Percentiles rank a stretch among this genome's conserved stretches.
Evolutionary conservation across 2,329 filamentous ascomycete genomes (phyloP).

Genomic region (Leptographium wingfieldii): DNA sequence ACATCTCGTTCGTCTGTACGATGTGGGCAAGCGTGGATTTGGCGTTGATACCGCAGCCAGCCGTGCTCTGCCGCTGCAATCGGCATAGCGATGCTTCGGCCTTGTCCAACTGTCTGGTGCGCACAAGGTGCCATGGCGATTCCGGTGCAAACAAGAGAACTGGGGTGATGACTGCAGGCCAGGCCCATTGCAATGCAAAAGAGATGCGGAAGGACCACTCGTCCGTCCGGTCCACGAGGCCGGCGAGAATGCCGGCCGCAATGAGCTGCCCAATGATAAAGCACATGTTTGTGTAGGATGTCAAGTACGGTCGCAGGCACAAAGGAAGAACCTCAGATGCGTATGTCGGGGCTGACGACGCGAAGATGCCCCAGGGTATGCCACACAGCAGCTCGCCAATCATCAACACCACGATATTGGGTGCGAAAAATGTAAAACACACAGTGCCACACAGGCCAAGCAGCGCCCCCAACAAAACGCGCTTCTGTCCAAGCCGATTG

Average conservation of each 20-base stretch:
- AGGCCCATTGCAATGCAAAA: conserved; percentile 19
- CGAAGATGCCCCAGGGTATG: conserved; percentile 17
- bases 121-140: conserved; percentile 33
- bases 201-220: conserved; percentile 28
- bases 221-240: conserved; percentile 19
- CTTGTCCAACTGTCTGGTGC: conserved; percentile 22
- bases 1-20: conserved; percentile 28
- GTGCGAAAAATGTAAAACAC: conserved; percentile 33
- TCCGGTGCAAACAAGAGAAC: conserved; percentile 29
- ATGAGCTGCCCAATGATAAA: conserved; percentile 28
- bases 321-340: conserved; percentile 23
- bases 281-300: conserved; percentile 33
- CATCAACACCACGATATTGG: conserved; percentile 24
- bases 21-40: conserved; percentile 26
- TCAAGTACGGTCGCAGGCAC: conserved; percentile 24
- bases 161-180: conserved; percentile 27
- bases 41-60: conserved; percentile 10
- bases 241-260: conserved; percentile 27
- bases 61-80: conserved; percentile 21
- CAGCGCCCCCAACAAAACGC: conserved; percentile 30
- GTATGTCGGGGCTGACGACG: conserved; percentile 29
- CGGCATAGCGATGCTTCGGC: conserved; percentile 16
- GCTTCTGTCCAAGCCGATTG: conserved; percentile 29
- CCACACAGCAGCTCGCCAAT: conserved; percentile 32
- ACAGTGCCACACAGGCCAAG: conserved; percentile 27